Evolutionary conservation across 75 land plant species (phyloP), one percentile per base, ranked within the genome.

Genomic region (Isoetes taiwanensis): DNA sequence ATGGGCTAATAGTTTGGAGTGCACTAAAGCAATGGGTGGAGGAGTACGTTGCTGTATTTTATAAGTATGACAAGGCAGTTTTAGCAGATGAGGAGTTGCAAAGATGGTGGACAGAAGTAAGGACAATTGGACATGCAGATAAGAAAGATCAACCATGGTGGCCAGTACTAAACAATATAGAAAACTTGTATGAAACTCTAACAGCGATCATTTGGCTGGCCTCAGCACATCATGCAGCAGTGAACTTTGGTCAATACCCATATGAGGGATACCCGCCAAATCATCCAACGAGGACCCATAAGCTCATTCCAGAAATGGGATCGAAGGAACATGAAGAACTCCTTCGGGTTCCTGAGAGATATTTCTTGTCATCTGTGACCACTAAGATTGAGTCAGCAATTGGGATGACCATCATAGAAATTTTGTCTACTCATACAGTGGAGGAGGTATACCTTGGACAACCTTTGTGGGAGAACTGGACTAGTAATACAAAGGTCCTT

Each of bases 401-500:
- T 6, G 63, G 50, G 28, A 27, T 69, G 10, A 20, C 53, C 0
- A 32, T 37, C 32, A 54, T 68, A 9, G 97, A 91, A 65, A 58
- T 77, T 1, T 67, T 91, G 55, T 91, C 97, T 20, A 74, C 69
- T 26, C 97, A 86, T 34, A 70, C 88, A 1, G 58, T 75, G 10
- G 81, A 86, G 25, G 93, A 90, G 69, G 87, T 76, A 74, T 90
- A 80, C 50, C 29, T 90, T 28, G 93, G 84, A 5, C 67, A 73
- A 43, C 16, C 59, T 12, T 57, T 63, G n/a, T 43, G 60, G 10
- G 31, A 65, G 28, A 62, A 72, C 25, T 62, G 76, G 54, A 71
- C 70, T 3, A 16, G 62, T 10, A 73, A 75, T 29, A 46, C 54
- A 32, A 21, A 17, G 34, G 34, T 57, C 24, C 17, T 8, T 9